Percentiles rank a stretch among this genome's conserved stretches.
phyloP scores from a whole-genome alignment of 73 alveolate species.

The Urostyla sp. region DNA sequence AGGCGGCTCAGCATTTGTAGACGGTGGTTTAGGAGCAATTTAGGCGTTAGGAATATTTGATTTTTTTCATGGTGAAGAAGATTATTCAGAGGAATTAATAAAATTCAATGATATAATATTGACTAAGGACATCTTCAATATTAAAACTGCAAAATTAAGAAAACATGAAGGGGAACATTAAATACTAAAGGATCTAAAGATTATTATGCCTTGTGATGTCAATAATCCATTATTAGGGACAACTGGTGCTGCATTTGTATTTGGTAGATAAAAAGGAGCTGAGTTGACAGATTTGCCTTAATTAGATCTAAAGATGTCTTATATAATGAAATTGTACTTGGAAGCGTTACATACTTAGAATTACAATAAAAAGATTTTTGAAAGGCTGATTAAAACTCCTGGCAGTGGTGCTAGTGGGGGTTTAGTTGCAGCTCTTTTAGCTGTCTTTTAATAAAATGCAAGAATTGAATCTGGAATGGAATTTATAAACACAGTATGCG shows the following conservation, averaged over 20 bases:
- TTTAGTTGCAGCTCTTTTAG: slow-evolving; percentile 26
- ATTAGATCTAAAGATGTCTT: slow-evolving; percentile 1
- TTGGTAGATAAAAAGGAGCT: slow-evolving; percentile 58
- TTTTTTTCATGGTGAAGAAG: too few species aligned
- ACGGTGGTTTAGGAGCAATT: slow-evolving; percentile 58
- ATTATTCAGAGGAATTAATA: background rate
- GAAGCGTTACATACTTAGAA: background rate
- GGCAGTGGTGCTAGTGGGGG: slow-evolving; percentile 61
- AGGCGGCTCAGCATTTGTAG: slow-evolving; percentile 59
- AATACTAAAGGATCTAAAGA: slow-evolving; percentile 7
- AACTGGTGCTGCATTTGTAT: slow-evolving; percentile 47
- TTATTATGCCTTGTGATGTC: slow-evolving; percentile 50
- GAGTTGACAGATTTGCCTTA: background rate
- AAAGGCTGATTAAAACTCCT: background rate
- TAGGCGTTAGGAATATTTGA: slow-evolving; percentile 1
- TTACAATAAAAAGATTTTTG: background rate
- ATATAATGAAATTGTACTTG: slow-evolving; percentile 7
- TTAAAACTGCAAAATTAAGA: background rate
- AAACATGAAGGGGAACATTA: background rate
- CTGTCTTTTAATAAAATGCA: slow-evolving; percentile 9
- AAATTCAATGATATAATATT: background rate
- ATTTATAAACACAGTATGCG: background rate
- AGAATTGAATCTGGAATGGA: slow-evolving; percentile 45
- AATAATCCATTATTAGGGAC: slow-evolving; percentile 32
- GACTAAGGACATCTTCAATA: background rate